Evolutionary conservation across 805 yeast species (phyloP).

Genomic region (Metschnikowia drakensbergensis): DNA sequence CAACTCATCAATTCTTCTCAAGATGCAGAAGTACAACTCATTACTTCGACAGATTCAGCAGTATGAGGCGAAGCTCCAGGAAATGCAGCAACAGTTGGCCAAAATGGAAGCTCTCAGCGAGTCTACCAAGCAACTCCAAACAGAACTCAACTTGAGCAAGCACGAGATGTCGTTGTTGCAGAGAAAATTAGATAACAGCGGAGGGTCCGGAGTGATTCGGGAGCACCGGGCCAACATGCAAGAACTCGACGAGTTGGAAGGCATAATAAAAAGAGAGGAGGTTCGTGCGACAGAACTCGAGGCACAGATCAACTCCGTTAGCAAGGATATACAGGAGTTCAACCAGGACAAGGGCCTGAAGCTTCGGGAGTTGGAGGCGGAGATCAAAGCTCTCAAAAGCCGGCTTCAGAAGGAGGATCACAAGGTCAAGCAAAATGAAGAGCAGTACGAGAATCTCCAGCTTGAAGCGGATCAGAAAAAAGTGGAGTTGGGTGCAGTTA

Average conservation of each 20-base stretch:
- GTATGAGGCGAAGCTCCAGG: conserved; percentile 42
- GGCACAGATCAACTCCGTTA: conserved; percentile 50
- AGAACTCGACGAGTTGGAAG: conserved; percentile 44
- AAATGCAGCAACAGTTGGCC: conserved; percentile 38
- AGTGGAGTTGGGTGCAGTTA: conserved; percentile 48
- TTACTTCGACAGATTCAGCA: conserved; percentile 36
- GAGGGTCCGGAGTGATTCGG: conserved; percentile 52
- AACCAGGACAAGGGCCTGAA: conserved; percentile 75
- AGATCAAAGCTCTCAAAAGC: conserved; percentile 37
- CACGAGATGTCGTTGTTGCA: conserved; percentile 58
- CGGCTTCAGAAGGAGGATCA: conserved; percentile 39
- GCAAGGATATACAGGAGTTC: conserved; percentile 80
- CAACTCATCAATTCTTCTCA: conserved; percentile 54
- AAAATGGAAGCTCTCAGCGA: conserved; percentile 42
- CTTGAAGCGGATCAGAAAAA: conserved; percentile 66
- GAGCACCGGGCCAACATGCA: conserved; percentile 43
- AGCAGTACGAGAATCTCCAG: conserved; percentile 57
- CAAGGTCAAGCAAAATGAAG: conserved; percentile 45
- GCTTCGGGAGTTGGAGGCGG: conserved; percentile 57
- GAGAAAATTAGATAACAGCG: conserved; percentile 52
- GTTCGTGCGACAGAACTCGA: conserved; percentile 28
- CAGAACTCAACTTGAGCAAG: conserved; percentile 50
- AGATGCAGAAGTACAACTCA: conserved; percentile 62
- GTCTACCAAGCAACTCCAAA: conserved; percentile 53
- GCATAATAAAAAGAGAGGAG: conserved; percentile 34